Base-by-base conservation (phyloP, 2,329 filamentous ascomycete genomes). In the Microdochium nivale region DNA sequence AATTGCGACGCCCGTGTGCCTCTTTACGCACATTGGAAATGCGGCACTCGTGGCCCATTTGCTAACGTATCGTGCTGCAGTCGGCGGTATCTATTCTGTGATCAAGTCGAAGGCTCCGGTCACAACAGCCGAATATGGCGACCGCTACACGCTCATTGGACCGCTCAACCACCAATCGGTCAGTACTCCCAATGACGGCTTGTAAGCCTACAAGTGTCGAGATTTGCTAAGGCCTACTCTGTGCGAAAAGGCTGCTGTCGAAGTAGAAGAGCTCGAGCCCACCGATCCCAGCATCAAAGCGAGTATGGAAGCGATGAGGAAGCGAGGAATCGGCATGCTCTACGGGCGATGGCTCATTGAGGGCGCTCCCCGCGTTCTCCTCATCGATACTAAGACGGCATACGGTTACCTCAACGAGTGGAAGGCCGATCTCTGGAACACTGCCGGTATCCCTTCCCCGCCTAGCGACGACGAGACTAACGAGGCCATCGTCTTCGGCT, bases 41-140 rank as follows among this genome's bases (percentile, higher is more conserved):
- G n/a, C n/a, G n/a, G n/a, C n/a, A n/a, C n/a, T n/a, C n/a, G n/a
- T 32, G 19, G 40, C 24, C 25, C 30, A n/a, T 35, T 43, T 48
- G 21, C 53, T 55, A 48, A 57, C 35, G 24, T 47, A 1, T 27
- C 47, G 49, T 32, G 3, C 50, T 49, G 54, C 53, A 95, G 94
- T 99, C 55, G 94, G 94, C 65, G 94, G 94, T 63, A 99, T 99
- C 73, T 99, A 99, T 78, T 97, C 92, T 16, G 94, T 99, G 59
- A 85, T 99, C 72, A 99, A 99, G 73, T 99, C 94, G 55, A 99
- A 99, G 72, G 92, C 94, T 35, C 92, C 94, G 49, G 94, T 97
- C 55, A 97, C 94, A 44, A 96, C 92, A 1, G 90, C 90, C 55
- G 94, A 99, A 71, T 99, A 97, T 94, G 94, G 94, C 70, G 90